Conservation (phyloP, 257 asterid species). For the Coffea canephora region DNA sequence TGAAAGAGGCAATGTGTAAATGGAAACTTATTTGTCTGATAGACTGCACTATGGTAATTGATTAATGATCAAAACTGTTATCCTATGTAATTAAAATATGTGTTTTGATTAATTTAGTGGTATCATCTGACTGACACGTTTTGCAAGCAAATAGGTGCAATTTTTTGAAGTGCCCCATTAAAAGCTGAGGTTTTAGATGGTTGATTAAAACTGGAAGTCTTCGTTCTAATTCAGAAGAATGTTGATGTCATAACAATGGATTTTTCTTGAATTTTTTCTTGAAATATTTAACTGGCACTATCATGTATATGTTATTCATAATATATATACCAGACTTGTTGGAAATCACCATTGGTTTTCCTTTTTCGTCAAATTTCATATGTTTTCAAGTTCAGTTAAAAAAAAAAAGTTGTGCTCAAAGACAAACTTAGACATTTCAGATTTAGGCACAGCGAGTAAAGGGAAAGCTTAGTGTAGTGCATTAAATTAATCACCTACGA, state of each 20-base stretch:
- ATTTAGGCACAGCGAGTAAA: background rate
- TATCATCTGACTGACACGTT: no score
- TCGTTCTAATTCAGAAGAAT: no score
- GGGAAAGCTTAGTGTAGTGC: background rate
- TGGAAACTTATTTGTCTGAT: background rate
- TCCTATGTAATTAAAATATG: background rate
- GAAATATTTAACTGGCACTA: no score
- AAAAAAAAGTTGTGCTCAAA: background rate
- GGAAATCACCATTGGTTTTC: no score
- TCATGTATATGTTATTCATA: no score
- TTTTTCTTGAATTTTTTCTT: no score
- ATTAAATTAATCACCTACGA: background rate
- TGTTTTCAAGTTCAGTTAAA: no score
- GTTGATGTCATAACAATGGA: no score
- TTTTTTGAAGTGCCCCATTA: background rate
- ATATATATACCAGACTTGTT: no score
- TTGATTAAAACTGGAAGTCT: no score
- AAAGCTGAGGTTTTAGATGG: no score
- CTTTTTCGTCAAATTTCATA: no score
- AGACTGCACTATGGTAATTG: background rate
- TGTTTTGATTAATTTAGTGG: background rate
- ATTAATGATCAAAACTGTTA: background rate
- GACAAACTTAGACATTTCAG: background rate
- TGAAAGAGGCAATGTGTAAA: conserved; percentile 53
- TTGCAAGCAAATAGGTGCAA: background rate